A percentile compares a stretch with the other conserved stretches of the same genome.
Evolutionary conservation across 176 grass and related monocot species (phyloP).

Genomic region (Hordeum marinum): DNA sequence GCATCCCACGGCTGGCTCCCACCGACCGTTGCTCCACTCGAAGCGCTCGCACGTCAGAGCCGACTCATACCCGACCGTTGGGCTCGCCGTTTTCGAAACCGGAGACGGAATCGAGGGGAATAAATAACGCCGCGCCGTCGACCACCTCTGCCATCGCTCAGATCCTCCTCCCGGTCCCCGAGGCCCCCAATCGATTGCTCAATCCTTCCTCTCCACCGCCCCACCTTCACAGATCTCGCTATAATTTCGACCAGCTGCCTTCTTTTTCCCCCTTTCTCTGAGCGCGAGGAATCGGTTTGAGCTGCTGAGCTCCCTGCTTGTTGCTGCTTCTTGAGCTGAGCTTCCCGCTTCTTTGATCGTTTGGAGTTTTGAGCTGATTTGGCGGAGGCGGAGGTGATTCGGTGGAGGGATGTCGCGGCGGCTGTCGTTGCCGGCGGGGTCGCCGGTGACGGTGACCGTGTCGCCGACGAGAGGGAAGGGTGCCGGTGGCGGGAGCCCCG

Average conservation of each 20-base stretch:
- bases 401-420: constrained; percentile 40
- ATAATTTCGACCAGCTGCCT: neutral
- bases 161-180: constrained; percentile 36
- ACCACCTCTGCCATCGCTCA: constrained; percentile 23
- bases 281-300: neutral
- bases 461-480: constrained; percentile 26
- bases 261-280: neutral
- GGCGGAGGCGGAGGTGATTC: neutral
- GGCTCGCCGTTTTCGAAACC: constrained; percentile 35
- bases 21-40: constrained; percentile 28
- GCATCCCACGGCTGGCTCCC: neutral
- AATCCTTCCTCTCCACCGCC: neutral
- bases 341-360: neutral
- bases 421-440: constrained; percentile 42
- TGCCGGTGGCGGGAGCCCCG: constrained; percentile 13
- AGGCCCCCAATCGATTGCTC: constrained; percentile 40
- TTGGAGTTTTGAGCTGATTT: neutral
- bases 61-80: constrained; percentile 41
- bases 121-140: constrained; percentile 31
- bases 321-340: neutral
- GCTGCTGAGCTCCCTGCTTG: neutral
- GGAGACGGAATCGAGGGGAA: constrained; percentile 1
- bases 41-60: constrained; percentile 8
- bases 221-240: neutral
- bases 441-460: constrained; percentile 39